These are phyloP conservation scores for Ophiostoma australiae DNA, from an alignment of 2,329 filamentous ascomycete genomes.

Conservation along the genomic window DNA sequence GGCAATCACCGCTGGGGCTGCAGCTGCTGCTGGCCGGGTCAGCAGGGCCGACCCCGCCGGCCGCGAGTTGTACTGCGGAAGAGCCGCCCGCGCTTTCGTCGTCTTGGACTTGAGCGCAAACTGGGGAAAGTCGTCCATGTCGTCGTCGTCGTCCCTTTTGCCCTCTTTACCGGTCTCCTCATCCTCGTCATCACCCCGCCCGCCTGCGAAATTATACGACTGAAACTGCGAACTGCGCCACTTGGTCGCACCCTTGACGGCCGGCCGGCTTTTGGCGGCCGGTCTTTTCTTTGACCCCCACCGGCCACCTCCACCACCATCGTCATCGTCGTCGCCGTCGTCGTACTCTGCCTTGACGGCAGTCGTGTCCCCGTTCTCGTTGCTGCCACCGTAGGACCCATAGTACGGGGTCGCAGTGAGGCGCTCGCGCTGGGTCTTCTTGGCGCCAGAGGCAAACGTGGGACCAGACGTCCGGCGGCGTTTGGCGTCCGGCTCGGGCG, in stretches of 20 bases:
- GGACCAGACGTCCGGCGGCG: neutral
- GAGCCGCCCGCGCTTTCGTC: slow-evolving; percentile 15
- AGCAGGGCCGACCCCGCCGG: neutral
- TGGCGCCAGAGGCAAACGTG: slow-evolving; percentile 7
- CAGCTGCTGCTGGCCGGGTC: neutral
- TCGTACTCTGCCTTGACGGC: slow-evolving; percentile 17
- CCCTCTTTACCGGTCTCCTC: slow-evolving; percentile 5
- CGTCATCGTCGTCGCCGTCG: slow-evolving; percentile 24
- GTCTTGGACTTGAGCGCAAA: neutral
- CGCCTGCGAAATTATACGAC: slow-evolving; percentile 25
- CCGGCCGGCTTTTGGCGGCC: slow-evolving; percentile 16
- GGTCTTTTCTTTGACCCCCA: slow-evolving; percentile 16
- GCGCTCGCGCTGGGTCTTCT: slow-evolving; percentile 15
- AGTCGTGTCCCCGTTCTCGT: neutral
- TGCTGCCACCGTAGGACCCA: slow-evolving; percentile 10
- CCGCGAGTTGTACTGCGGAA: slow-evolving; percentile 14
- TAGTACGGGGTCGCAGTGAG: slow-evolving; percentile 11
- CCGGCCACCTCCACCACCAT: slow-evolving; percentile 21
- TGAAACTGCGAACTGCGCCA: slow-evolving; percentile 27
- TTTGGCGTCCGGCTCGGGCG: slow-evolving; percentile 11
- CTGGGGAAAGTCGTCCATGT: slow-evolving; percentile 13
- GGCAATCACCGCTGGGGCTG: neutral
- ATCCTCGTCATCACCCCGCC: neutral
- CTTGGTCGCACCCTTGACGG: slow-evolving; percentile 27
- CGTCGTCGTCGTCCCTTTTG: slow-evolving; percentile 10